phyloP scores from a whole-genome alignment of 805 yeast species.

The Candida xyloterini region DNA sequence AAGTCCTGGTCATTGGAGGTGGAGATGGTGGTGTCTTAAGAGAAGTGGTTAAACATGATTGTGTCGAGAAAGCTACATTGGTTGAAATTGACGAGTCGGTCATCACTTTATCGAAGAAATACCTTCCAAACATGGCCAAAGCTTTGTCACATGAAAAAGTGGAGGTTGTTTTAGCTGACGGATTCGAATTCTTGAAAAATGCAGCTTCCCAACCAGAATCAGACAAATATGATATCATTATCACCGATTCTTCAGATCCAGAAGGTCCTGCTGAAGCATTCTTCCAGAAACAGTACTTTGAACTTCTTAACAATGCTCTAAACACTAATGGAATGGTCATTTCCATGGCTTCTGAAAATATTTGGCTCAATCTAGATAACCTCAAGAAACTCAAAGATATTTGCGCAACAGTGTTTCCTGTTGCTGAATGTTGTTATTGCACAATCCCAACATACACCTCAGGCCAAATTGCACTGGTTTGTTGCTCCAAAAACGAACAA shows the following conservation, averaged over 20 bases:
- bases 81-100: constrained; percentile 91
- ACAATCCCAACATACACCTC: constrained; percentile 87
- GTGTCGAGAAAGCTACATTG: constrained; percentile 62
- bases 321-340: constrained; percentile 58
- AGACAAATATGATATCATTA: constrained; percentile 72
- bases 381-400: constrained; percentile 45
- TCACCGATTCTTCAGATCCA: constrained; percentile 92
- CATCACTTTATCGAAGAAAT: constrained; percentile 65
- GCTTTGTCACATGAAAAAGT: constrained; percentile 64
- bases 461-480: constrained; percentile 79
- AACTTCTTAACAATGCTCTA: constrained; percentile 61
- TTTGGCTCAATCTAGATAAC: constrained; percentile 66
- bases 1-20: constrained; percentile 87
- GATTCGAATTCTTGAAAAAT: constrained; percentile 67
- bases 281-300: constrained; percentile 75
- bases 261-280: constrained; percentile 92
- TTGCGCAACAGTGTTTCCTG: constrained; percentile 54
- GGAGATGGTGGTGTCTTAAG: constrained; percentile 95
- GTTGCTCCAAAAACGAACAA: constrained; percentile 57
- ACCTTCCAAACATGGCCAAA: constrained; percentile 72
- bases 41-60: constrained; percentile 69
- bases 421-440: constrained; percentile 67
- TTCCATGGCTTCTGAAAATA: constrained; percentile 79
- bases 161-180: constrained; percentile 70
- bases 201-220: constrained; percentile 33